A percentile compares a stretch with the other conserved stretches of the same genome.
phyloP scores from a whole-genome alignment of 108 stramenopile genomes.

The Nannochloropsis gaditana region DNA sequence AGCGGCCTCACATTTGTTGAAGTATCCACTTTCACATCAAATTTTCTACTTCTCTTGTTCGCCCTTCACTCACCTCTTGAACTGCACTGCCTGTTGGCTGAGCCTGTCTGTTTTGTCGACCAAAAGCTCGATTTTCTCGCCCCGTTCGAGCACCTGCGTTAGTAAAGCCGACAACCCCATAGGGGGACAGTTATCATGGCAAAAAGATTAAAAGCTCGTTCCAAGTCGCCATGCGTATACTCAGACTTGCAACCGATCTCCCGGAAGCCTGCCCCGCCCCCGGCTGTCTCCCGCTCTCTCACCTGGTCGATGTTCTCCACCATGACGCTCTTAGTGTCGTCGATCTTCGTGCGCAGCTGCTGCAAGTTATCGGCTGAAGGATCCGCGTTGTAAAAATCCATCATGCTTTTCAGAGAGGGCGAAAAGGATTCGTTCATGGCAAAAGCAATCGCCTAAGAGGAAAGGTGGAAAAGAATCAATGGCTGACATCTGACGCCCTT shows the following conservation, averaged over 20 bases:
- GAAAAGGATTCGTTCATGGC: conserved; percentile 82
- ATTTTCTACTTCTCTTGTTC: background rate
- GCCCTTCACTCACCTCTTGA: background rate
- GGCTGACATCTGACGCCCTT: background rate
- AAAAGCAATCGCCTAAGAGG: conserved; percentile 74
- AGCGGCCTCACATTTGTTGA: too few relatives aligned
- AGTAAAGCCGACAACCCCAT: too few relatives aligned
- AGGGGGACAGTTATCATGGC: background rate
- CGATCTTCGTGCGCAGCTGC: conserved; percentile 78
- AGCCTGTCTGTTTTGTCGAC: conserved; percentile 94
- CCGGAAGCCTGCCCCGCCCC: background rate
- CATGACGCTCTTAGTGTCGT: conserved; percentile 88
- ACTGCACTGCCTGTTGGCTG: background rate
- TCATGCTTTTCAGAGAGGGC: conserved; percentile 63
- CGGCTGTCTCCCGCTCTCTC: background rate
- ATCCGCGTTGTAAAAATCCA: conserved; percentile 73
- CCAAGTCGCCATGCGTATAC: background rate
- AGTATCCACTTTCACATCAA: background rate
- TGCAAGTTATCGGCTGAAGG: background rate
- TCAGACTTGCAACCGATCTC: background rate
- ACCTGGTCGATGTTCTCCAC: conserved; percentile 79
- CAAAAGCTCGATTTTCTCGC: conserved; percentile 96
- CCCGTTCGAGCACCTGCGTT: conserved; percentile 60
- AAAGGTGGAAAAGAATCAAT: background rate
- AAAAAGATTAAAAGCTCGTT: background rate